phyloP scores from a whole-genome alignment of 768 basidiomycete genomes.

The Lepiota venenata region DNA sequence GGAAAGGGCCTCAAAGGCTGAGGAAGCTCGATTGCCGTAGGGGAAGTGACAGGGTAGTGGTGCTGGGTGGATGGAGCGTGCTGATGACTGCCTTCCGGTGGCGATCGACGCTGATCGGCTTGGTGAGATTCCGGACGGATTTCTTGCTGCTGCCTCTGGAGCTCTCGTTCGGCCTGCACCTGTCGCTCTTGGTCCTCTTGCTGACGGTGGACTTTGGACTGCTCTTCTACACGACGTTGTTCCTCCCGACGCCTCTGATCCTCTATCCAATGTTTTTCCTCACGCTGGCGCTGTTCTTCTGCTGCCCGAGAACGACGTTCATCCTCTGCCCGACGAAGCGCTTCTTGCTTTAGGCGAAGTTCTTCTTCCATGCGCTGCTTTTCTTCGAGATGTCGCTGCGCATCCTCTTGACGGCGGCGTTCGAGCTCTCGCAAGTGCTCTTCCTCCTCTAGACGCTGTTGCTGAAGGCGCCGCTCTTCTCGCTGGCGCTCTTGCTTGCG shows the following conservation, averaged over 20 bases:
- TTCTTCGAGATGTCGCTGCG: slow-evolving; percentile 4
- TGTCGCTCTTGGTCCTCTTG: slow-evolving; percentile 10
- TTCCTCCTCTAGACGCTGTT: slow-evolving; percentile 1
- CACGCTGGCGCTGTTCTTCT: not conserved
- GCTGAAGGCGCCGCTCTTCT: slow-evolving; percentile 14
- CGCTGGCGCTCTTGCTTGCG: slow-evolving; percentile 17
- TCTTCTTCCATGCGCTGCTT: slow-evolving; percentile 12
- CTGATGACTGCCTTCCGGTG: slow-evolving; percentile 4
- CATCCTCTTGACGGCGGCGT: slow-evolving; percentile 10
- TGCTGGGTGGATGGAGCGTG: slow-evolving; percentile 7
- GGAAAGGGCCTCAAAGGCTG: slow-evolving; percentile 10
- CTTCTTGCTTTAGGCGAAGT: slow-evolving; percentile 9
- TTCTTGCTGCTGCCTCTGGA: slow-evolving; percentile 21
- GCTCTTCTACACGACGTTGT: slow-evolving; percentile 14
- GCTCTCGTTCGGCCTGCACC: slow-evolving; percentile 20
- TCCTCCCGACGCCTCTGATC: slow-evolving; percentile 10
- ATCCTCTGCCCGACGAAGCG: slow-evolving; percentile 1
- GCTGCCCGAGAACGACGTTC: slow-evolving; percentile 3
- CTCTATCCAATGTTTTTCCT: slow-evolving; percentile 2
- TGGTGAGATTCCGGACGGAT: slow-evolving; percentile 16
- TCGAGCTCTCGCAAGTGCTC: slow-evolving; percentile 12
- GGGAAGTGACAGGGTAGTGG: slow-evolving; percentile 13
- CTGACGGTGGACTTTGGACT: not conserved
- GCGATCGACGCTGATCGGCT: slow-evolving; percentile 1
- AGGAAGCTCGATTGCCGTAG: slow-evolving; percentile 19